phyloP scores from a whole-genome alignment of 371 early-diverging fungal species.

The Mortierella sp. region DNA sequence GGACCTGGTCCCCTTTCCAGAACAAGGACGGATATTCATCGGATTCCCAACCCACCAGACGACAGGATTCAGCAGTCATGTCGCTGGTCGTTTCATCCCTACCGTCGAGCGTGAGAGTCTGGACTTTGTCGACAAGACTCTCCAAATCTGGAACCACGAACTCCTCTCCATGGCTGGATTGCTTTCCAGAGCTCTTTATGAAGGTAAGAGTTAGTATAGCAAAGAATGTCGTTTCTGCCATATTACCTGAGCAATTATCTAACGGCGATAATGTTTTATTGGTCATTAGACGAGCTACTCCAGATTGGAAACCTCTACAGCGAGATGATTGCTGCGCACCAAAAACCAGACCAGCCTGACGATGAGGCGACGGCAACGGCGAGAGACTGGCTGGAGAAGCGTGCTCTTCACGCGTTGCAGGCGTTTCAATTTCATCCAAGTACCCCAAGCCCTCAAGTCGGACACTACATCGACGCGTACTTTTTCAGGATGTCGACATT shows the following conservation, averaged over 20 bases:
- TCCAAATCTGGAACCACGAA: constrained; percentile 90
- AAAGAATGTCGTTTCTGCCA: not conserved
- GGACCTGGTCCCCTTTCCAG: constrained; percentile 78
- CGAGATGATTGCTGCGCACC: constrained; percentile 62
- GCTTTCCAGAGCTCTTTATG: constrained; percentile 82
- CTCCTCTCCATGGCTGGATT: constrained; percentile 82
- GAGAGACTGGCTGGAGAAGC: constrained; percentile 70
- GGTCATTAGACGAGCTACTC: constrained; percentile 34
- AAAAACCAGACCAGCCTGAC: constrained; percentile 37
- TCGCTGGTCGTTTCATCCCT: constrained; percentile 91
- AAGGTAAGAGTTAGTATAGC: constrained; percentile 61
- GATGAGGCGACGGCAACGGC: constrained; percentile 57
- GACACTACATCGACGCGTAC: constrained; percentile 66
- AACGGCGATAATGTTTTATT: not conserved
- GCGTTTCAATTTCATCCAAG: constrained; percentile 80
- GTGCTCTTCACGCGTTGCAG: constrained; percentile 78
- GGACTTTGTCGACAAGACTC: constrained; percentile 91
- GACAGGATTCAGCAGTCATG: constrained; percentile 87
- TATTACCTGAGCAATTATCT: not conserved
- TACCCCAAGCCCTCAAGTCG: constrained; percentile 81
- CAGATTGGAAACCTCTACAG: constrained; percentile 69
- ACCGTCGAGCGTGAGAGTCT: constrained; percentile 92
- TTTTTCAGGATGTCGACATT: constrained; percentile 69
- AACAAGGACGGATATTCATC: constrained; percentile 91
- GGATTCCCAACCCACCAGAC: constrained; percentile 95